Conservation (phyloP, 2,329 filamentous ascomycete species). For the Endocalyx cinctus region DNA sequence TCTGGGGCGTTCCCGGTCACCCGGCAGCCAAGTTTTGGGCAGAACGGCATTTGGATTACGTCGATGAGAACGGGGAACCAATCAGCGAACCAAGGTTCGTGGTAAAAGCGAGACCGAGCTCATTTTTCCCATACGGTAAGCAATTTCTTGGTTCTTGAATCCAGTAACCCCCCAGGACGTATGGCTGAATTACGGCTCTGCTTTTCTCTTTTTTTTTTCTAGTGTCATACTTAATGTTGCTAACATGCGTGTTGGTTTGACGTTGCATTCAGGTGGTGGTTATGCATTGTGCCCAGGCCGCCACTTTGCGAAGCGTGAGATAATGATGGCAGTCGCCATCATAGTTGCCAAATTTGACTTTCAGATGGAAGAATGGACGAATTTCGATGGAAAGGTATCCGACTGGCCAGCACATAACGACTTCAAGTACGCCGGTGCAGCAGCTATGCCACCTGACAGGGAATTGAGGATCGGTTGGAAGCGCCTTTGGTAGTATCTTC, state of each 20-base stretch:
- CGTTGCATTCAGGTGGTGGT: slow-evolving; percentile 26
- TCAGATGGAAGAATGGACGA: slow-evolving; percentile 17
- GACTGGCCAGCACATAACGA: slow-evolving; percentile 5
- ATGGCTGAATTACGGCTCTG: too few species aligned
- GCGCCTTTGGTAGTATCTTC: not conserved
- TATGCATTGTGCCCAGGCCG: slow-evolving; percentile 32
- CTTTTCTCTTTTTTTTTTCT: too few species aligned
- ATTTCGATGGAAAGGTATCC: slow-evolving; percentile 4
- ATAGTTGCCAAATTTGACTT: slow-evolving; percentile 26
- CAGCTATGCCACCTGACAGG: slow-evolving; percentile 8
- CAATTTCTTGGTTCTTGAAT: slow-evolving; percentile 5
- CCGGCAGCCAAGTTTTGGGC: slow-evolving; percentile 11
- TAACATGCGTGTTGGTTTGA: not conserved
- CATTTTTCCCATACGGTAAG: slow-evolving; percentile 6
- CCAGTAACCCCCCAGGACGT: too few species aligned
- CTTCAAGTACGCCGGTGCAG: slow-evolving; percentile 1
- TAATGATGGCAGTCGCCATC: slow-evolving; percentile 29
- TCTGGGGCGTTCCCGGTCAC: slow-evolving; percentile 11
- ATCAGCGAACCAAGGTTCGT: not conserved
- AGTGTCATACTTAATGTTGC: too few species aligned
- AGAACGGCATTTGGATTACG: slow-evolving; percentile 2
- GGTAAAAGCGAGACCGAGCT: slow-evolving; percentile 1
- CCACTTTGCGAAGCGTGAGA: slow-evolving; percentile 35
- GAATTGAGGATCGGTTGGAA: slow-evolving; percentile 9
- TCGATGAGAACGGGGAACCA: not conserved